A percentile compares a stretch with the other conserved stretches of the same genome.
Evolutionary conservation across 352 stramenopile genomes (phyloP).

Genomic region (Phytophthora uliginosa): DNA sequence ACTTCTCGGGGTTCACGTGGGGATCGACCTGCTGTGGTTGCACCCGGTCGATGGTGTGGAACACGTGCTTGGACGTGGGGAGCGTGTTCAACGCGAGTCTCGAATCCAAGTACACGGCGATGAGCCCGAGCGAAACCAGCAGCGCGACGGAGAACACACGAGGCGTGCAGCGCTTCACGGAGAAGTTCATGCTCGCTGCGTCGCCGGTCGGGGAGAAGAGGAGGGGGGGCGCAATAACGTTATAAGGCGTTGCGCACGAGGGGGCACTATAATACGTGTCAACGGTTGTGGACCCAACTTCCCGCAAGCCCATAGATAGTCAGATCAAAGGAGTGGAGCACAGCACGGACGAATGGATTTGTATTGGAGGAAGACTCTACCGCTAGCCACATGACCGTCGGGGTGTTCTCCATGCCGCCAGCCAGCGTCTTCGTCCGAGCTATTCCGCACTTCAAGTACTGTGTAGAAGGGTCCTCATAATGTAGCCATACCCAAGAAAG

Average conservation of each 20-base stretch:
- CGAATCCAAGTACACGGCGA: slow-evolving; percentile 24
- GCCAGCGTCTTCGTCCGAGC: background rate
- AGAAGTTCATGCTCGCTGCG: slow-evolving; percentile 1
- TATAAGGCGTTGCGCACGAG: background rate
- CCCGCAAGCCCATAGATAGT: background rate
- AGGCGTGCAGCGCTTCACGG: slow-evolving; percentile 14
- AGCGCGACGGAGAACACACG: slow-evolving; percentile 10
- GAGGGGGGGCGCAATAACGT: too few relatives aligned
- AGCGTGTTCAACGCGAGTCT: slow-evolving; percentile 22
- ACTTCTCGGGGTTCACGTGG: slow-evolving; percentile 6
- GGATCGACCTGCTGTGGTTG: background rate
- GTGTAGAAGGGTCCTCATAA: slow-evolving; percentile 1
- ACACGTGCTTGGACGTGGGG: slow-evolving; percentile 7
- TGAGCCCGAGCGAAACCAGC: slow-evolving; percentile 18
- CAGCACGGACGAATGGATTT: slow-evolving; percentile 16
- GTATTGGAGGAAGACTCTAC: background rate
- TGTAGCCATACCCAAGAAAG: slow-evolving; percentile 5
- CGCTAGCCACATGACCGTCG: too few relatives aligned
- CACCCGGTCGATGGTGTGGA: slow-evolving; percentile 7
- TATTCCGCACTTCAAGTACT: background rate
- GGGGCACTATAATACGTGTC: background rate
- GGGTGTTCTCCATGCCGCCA: background rate
- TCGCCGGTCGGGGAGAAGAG: background rate
- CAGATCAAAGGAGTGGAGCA: background rate
- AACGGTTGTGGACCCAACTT: background rate